These are phyloP conservation scores for Leccinum solheimii DNA, from an alignment of 1,284 basidiomycete species.

Conservation along the genomic window DNA sequence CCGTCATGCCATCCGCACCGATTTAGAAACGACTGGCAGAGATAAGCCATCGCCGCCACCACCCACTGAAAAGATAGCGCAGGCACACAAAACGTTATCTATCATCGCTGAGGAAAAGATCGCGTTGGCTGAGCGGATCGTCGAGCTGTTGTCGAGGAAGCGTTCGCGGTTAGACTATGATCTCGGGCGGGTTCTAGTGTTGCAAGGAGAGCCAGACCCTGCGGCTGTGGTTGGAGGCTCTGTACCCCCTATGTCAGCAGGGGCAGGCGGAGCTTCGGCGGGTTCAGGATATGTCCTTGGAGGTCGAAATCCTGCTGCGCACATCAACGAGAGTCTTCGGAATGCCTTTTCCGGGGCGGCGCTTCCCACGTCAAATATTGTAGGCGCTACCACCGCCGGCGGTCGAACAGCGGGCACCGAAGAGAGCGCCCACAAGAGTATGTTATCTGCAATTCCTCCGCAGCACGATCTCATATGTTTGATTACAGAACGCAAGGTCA, in stretches of 20 bases:
- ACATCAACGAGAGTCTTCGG: constrained; percentile 51
- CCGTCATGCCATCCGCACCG: constrained; percentile 46
- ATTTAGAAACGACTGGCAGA: constrained; percentile 23
- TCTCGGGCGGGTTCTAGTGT: constrained; percentile 49
- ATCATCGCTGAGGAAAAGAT: constrained; percentile 55
- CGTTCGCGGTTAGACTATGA: constrained; percentile 58
- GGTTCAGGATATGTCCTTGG: constrained; percentile 33
- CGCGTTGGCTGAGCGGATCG: constrained; percentile 51
- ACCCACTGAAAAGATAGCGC: constrained; percentile 34
- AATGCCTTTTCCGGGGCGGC: constrained; percentile 38
- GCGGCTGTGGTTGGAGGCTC: constrained; percentile 31
- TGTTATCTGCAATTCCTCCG: constrained; percentile 4
- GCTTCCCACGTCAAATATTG: constrained; percentile 22
- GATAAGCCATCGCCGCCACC: constrained; percentile 33
- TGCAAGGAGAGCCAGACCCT: constrained; percentile 54
- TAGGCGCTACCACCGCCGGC: constrained; percentile 4
- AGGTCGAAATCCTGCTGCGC: constrained; percentile 43
- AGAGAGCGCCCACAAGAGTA: constrained; percentile 35
- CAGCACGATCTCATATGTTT: constrained; percentile 5
- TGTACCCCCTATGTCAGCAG: constrained; percentile 23
- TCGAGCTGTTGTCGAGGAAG: constrained; percentile 52
- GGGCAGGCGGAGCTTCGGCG: constrained; percentile 13
- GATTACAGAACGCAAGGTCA: constrained; percentile 34
- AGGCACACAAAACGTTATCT: constrained; percentile 34
- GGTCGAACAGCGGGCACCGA: constrained; percentile 23